phyloP scores from a whole-genome alignment of 163 green algal species.

The Scenedesmus sp. region DNA sequence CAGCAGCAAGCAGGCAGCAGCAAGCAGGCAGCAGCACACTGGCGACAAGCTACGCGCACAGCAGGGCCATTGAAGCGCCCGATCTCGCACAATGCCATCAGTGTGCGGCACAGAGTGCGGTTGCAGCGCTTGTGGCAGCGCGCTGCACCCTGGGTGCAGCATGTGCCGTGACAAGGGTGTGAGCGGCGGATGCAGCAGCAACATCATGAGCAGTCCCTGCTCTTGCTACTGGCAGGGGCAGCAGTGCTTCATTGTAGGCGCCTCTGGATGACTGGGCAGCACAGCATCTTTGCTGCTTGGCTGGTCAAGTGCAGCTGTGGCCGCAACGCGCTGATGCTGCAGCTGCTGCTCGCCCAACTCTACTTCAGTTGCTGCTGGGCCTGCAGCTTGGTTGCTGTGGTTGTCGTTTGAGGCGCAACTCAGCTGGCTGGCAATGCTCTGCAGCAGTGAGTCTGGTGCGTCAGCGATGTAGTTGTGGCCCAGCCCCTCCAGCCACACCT shows the following conservation, averaged over 20 bases:
- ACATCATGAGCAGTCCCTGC: background rate
- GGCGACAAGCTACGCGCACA: background rate
- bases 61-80: background rate
- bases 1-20: background rate
- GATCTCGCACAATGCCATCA: background rate
- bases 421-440: background rate
- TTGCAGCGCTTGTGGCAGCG: background rate
- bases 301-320: background rate
- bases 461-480: slow-evolving; percentile 57
- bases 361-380: background rate
- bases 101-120: too few species aligned
- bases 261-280: background rate
- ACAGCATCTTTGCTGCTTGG: background rate
- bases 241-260: background rate
- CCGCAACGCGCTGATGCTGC: background rate
- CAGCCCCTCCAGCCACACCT: slow-evolving; percentile 50
- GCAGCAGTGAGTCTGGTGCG: slow-evolving; percentile 22
- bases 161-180: background rate
- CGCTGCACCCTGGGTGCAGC: background rate
- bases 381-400: background rate
- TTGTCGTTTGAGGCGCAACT: background rate
- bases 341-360: background rate
- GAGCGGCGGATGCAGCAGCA: background rate
- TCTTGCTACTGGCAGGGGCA: background rate
- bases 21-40: background rate